Conservation (phyloP, 768 basidiomycete species). For the Cystobasidium tubakii region DNA sequence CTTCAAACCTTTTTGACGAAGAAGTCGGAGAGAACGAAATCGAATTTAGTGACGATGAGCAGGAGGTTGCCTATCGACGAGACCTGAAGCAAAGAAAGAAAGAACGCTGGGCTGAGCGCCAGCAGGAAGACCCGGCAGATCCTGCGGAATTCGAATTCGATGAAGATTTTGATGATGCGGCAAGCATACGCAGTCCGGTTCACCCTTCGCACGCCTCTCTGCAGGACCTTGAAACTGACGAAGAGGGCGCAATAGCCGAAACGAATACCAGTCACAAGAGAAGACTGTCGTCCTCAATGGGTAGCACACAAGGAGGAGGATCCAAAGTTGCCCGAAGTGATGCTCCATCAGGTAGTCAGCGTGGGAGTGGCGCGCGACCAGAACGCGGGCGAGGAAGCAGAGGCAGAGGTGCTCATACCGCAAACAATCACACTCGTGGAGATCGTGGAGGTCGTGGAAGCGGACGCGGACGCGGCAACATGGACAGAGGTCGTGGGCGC, state of each 20-base stretch:
- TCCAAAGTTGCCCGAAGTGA: not conserved
- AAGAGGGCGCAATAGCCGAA: conserved; percentile 1
- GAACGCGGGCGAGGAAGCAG: conserved; percentile 51
- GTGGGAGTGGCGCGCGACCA: conserved; percentile 55
- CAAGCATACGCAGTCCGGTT: not conserved
- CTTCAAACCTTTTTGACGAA: conserved; percentile 89
- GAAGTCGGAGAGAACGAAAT: conserved; percentile 82
- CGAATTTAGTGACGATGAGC: conserved; percentile 93
- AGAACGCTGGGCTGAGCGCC: not conserved
- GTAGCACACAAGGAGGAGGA: not conserved
- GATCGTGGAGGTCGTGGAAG: conserved; percentile 11
- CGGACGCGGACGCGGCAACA: conserved; percentile 14
- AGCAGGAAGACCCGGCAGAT: not conserved
- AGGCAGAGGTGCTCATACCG: conserved; percentile 49
- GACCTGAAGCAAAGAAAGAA: conserved; percentile 13
- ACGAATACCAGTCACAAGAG: not conserved
- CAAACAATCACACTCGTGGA: no score
- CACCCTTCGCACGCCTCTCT: not conserved
- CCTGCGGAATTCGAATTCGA: conserved; percentile 26
- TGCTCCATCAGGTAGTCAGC: not conserved
- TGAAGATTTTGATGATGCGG: conserved; percentile 20
- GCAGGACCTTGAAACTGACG: not conserved
- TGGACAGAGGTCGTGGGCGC: not conserved
- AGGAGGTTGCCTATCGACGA: conserved; percentile 61
- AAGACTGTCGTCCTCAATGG: conserved; percentile 9